phyloP scores from a whole-genome alignment of 2,329 filamentous ascomycete genomes.

The Penicillium sp. region DNA sequence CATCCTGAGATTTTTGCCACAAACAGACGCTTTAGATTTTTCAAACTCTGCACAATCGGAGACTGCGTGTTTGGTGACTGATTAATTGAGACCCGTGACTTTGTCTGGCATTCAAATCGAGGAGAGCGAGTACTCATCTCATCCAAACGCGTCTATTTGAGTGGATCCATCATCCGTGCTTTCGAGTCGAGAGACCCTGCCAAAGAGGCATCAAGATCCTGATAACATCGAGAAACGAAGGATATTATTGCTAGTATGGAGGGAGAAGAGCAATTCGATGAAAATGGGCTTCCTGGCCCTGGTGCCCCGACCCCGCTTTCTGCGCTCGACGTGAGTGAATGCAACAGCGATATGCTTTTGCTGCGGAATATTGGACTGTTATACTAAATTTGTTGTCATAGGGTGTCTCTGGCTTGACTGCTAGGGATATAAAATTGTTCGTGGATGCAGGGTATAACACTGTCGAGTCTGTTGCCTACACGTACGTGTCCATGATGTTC shows the following conservation, averaged over 20 bases:
- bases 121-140: not conserved
- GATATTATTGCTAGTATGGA: constrained; percentile 54
- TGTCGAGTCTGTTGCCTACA: constrained; percentile 94
- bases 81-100: not conserved
- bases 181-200: not conserved
- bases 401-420: constrained; percentile 87
- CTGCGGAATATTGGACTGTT: not conserved
- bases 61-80: not conserved
- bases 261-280: constrained; percentile 71
- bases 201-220: not conserved
- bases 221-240: no score
- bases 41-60: not conserved
- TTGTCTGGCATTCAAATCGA: not conserved
- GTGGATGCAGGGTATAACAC: constrained; percentile 92
- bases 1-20: constrained; percentile 20
- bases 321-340: constrained; percentile 70
- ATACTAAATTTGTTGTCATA: constrained; percentile 39
- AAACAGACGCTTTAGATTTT: constrained; percentile 5
- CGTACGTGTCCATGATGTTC: constrained; percentile 48
- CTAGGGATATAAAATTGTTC: constrained; percentile 89
- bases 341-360: not conserved
- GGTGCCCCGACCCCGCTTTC: constrained; percentile 89
- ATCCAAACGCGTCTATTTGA: constrained; percentile 3
- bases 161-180: not conserved
- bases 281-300: constrained; percentile 71